Evolutionary conservation across 202 grass and related monocot genomes (phyloP), one percentile per base, ranked within the genome.

Genomic region (Hordeum pubiflorum): DNA sequence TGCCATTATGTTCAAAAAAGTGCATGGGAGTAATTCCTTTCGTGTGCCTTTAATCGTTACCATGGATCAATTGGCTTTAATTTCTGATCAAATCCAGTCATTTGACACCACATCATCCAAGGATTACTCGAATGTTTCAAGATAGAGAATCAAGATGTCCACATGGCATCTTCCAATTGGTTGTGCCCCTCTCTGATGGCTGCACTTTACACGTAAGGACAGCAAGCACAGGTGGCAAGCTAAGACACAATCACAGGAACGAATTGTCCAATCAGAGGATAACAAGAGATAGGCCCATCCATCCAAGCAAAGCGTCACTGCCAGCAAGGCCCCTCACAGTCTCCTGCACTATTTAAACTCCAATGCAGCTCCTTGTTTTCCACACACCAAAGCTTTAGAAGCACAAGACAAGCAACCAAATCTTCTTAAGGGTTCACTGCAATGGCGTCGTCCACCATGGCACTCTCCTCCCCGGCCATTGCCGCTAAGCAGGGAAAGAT

Each of bases 391-490:
- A 12, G n/a, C 10, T 10, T 14, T 26, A 29, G 20, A 44, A 44
- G 66, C 66, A 70, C 67, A 20, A 63, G 62, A 4, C 69, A 29
- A 17, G 67, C 67, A 70, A 70, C 67, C 40, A 22, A 46, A 39
- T 26, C 6, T 69, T 21, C 20, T 6, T 6, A 36, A 20, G 20
- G 17, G 43, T 3, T 29, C 3, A 26, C 69, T 14, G 10, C 80
- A 84, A 90, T 90, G 84, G 79, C 74, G 0, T 43, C 85, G 4
- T 75, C 89, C 41, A 84, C 77, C 48, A 80, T 94, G 86, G 57
- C 74, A 14, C 89, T 86, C 80, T 86, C 83, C 66, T 87, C 89
- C 52, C 55, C 83, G 0, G 77, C 67, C 27, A 39, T 93, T 32
- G 57, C 82, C 4, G 82, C 82, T 8, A 88, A 86, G 82, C 63